Conservation (phyloP, 2,329 filamentous ascomycete genomes). For the Pseudogymnoascus sp. region DNA sequence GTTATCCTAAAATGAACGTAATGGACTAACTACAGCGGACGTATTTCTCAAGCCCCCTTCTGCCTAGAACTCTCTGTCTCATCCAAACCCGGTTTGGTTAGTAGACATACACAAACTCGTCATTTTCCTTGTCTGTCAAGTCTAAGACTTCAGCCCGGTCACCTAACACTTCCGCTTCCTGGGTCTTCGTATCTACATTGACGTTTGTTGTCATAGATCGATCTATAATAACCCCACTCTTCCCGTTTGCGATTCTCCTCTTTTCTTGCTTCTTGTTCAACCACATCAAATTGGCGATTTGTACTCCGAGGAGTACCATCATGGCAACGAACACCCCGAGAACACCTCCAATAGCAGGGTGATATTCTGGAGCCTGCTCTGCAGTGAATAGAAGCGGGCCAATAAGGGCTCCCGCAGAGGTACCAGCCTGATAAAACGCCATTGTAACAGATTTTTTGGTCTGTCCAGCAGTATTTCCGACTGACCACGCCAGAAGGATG, state of each 20-base stretch:
- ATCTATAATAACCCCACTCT: slow-evolving; percentile 51
- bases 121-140: slow-evolving; percentile 57
- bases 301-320: slow-evolving; percentile 43
- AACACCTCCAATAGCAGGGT: slow-evolving; percentile 47
- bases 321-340: slow-evolving; percentile 48
- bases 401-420: slow-evolving; percentile 57
- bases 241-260: slow-evolving; percentile 50
- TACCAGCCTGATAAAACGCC: slow-evolving; percentile 55
- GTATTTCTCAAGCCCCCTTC: not conserved
- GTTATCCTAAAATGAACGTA: not conserved
- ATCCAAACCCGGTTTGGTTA: slow-evolving; percentile 21
- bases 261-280: slow-evolving; percentile 50
- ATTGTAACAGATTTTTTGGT: slow-evolving; percentile 60
- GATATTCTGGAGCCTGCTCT: slow-evolving; percentile 50
- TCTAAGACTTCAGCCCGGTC: slow-evolving; percentile 37
- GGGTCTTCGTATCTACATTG: not conserved
- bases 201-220: slow-evolving; percentile 44
- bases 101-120: slow-evolving; percentile 60
- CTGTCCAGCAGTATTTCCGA: slow-evolving; percentile 59
- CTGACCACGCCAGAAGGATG: slow-evolving; percentile 59
- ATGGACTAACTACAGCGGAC: not conserved
- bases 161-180: not conserved
- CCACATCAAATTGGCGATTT: slow-evolving; percentile 46
- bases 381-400: slow-evolving; percentile 55
- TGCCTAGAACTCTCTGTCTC: not conserved